Evolutionary conservation across 1,284 basidiomycete genomes (phyloP).

Genomic region (Irpex rosettiformis): DNA sequence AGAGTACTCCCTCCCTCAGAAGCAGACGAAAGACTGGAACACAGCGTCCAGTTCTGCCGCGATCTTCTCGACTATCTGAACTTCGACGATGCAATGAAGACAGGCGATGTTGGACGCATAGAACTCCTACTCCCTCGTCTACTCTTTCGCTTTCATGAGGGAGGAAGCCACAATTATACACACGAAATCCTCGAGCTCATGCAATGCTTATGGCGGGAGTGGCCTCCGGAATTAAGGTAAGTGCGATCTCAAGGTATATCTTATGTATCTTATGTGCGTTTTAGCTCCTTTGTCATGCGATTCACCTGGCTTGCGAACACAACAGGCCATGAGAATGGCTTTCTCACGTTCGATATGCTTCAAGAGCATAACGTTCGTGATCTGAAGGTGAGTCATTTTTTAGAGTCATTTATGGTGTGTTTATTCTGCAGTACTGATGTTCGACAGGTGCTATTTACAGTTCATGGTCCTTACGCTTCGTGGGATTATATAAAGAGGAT

Average conservation of each 20-base stretch:
- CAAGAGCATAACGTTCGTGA: constrained; percentile 19
- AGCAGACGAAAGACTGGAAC: constrained; percentile 15
- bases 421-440: neutral
- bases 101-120: constrained; percentile 35
- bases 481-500: constrained; percentile 12
- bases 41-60: constrained; percentile 29
- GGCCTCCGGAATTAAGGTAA: constrained; percentile 27
- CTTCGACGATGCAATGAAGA: constrained; percentile 28
- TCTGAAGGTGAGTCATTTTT: constrained; percentile 17
- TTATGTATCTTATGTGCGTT: neutral
- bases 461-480: constrained; percentile 7
- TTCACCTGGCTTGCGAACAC: constrained; percentile 35
- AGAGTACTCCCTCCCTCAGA: neutral
- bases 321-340: constrained; percentile 22
- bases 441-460: constrained; percentile 2
- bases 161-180: constrained; percentile 30
- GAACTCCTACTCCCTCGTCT: constrained; percentile 29
- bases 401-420: too few species aligned
- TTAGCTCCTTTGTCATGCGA: constrained; percentile 21
- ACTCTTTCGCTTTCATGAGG: constrained; percentile 28
- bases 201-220: constrained; percentile 32
- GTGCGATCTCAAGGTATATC: constrained; percentile 3
- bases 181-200: constrained; percentile 33
- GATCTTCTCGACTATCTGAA: constrained; percentile 34
- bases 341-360: constrained; percentile 13